Evolutionary conservation across 2,329 filamentous ascomycete genomes (phyloP).

Genomic region (Parasarocladium wereldwijsianum): DNA sequence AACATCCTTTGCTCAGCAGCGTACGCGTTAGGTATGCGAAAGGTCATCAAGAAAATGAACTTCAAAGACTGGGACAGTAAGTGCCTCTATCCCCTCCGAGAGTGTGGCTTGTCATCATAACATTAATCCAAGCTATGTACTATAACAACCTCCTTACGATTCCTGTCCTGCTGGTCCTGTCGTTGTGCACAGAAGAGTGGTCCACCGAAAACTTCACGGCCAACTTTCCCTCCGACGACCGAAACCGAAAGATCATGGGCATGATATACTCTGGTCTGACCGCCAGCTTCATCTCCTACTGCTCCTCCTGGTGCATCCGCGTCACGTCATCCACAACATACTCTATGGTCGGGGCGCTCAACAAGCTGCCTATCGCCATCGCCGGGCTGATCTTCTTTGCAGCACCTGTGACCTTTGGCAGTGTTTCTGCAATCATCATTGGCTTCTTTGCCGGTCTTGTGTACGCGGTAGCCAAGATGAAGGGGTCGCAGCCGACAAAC

Average conservation of each 20-base stretch:
- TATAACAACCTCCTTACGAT: slow-evolving; percentile 95
- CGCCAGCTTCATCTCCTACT: slow-evolving; percentile 89
- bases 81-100: slow-evolving; percentile 20
- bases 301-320: slow-evolving; percentile 87
- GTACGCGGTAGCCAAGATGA: slow-evolving; percentile 35
- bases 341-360: slow-evolving; percentile 87
- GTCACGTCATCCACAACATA: slow-evolving; percentile 92
- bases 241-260: slow-evolving; percentile 60
- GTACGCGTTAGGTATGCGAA: slow-evolving; percentile 78
- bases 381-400: slow-evolving; percentile 83
- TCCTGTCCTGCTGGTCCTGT: slow-evolving; percentile 65
- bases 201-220: slow-evolving; percentile 58
- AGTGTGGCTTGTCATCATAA: slow-evolving; percentile 11
- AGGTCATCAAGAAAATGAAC: slow-evolving; percentile 93
- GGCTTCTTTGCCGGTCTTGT: slow-evolving; percentile 81
- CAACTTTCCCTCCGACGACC: slow-evolving; percentile 66
- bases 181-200: slow-evolving; percentile 76
- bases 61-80: slow-evolving; percentile 96
- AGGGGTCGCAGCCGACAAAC: slow-evolving; percentile 55
- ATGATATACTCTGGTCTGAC: slow-evolving; percentile 83
- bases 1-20: slow-evolving; percentile 83
- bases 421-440: slow-evolving; percentile 70
- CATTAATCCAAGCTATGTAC: slow-evolving; percentile 61
- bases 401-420: slow-evolving; percentile 73
- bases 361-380: slow-evolving; percentile 83